Evolutionary conservation across 805 yeast species (phyloP), one percentile per base, ranked within the genome.

Genomic region (Barnettozyma californica): DNA sequence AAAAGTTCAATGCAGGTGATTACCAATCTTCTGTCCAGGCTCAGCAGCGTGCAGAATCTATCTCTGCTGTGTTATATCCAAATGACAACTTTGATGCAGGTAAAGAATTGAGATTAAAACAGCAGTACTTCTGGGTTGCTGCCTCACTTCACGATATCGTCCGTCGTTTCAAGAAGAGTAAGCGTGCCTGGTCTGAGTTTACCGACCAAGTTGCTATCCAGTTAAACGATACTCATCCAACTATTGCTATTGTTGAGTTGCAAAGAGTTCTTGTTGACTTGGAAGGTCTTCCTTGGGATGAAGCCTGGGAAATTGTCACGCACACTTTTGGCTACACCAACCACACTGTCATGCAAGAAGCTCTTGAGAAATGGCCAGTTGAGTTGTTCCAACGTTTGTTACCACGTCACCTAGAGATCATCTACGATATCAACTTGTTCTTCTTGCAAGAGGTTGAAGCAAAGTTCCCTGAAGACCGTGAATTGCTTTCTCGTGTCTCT

Each of bases 121-220:
- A 90, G 72, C 97, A 90, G 69, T 91, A 89, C 69, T 91, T 90
- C 70, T 90, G 97, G 97, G 96, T 91, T 46, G 83, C 95, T 45
- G 97, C 97, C 31, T 87, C 96, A 14, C 76, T 91, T 57, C 89
- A 86, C 60, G 97, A 90, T 66, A 90, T 90, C 57, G 80, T 90
- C 39, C 83, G 97, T 64, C 79, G 97, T 62, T 90, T 86, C 71
- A 84, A 89, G 68, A 91, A 91, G 70, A 67, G 82, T 47, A 77
- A 77, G 58, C 75, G 80, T 59, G 78, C 89, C 42, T 90, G 96
- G 95, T 61, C 74, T 33, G 89, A 85, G 63, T 86, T 90, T 65
- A 80, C 96, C 18, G 92, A 87, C 52, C 83, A 83, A 62, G 80
- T 88, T 53, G 96, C 97, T 31, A 90, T 90, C 64, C 97, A 91